Evolutionary conservation across 164 flowering plant genomes (phyloP).

Genomic region (Aristolochia fimbriata): DNA sequence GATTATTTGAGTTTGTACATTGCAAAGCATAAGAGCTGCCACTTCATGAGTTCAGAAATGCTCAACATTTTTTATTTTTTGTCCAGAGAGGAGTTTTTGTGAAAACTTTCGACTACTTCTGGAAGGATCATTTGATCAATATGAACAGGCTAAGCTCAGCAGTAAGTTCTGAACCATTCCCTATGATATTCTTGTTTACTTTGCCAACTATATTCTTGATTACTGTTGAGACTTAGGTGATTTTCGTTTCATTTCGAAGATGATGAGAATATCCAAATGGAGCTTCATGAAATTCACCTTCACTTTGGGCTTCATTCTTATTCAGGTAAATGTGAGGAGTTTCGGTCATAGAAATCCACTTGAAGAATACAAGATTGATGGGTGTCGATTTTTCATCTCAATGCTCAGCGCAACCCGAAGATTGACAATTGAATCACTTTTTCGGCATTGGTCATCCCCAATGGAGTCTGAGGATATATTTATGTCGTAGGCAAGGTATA

Average conservation of each 20-base stretch:
- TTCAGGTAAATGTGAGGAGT: constrained; percentile 89
- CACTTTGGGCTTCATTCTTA: constrained; percentile 1
- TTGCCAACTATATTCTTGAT: too few relatives aligned
- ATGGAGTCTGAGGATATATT: constrained; percentile 67
- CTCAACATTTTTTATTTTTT: too few relatives aligned
- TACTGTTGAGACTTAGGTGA: too few relatives aligned
- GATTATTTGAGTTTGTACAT: too few relatives aligned
- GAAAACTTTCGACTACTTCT: constrained; percentile 85
- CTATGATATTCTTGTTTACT: too few relatives aligned
- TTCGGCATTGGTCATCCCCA: constrained; percentile 86
- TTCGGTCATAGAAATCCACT: constrained; percentile 94
- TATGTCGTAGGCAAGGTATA: constrained; percentile 8
- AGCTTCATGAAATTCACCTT: too few relatives aligned
- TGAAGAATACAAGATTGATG: constrained; percentile 96
- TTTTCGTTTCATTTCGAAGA: too few relatives aligned
- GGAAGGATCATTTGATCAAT: constrained; percentile 95
- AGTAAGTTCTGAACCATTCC: constrained; percentile 26
- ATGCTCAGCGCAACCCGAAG: constrained; percentile 92
- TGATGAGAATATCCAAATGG: too few relatives aligned
- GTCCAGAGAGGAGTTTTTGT: constrained; percentile 71
- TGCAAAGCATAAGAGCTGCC: too few relatives aligned
- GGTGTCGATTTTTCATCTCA: constrained; percentile 88
- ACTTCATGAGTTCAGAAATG: too few relatives aligned
- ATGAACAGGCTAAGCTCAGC: constrained; percentile 95
- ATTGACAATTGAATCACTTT: constrained; percentile 70